These are phyloP conservation scores for Leishmania arabica DNA, from an alignment of 208 protist species.

Conservation along the genomic window DNA sequence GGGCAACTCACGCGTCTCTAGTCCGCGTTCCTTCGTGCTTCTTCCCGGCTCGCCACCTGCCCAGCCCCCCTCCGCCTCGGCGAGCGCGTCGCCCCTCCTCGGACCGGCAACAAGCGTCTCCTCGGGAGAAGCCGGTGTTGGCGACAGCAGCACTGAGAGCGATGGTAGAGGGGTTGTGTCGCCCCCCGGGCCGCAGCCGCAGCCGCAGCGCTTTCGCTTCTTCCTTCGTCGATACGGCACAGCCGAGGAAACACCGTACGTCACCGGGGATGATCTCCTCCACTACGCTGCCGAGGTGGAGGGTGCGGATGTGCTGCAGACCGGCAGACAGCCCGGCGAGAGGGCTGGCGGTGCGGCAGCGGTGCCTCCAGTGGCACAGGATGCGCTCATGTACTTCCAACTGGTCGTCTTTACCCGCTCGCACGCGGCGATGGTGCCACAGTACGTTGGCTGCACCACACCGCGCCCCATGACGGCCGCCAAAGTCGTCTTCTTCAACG, in stretches of 20 bases:
- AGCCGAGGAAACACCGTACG: constrained; percentile 32
- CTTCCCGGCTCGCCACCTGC: not conserved
- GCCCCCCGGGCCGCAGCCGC: not conserved
- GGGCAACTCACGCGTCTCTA: constrained; percentile 1
- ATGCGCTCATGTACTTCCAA: constrained; percentile 49
- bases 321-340: not conserved
- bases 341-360: not conserved
- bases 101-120: constrained; percentile 7
- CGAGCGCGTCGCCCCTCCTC: constrained; percentile 22
- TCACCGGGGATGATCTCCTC: constrained; percentile 44
- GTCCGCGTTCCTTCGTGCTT: not conserved
- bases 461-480: constrained; percentile 55
- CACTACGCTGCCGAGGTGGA: constrained; percentile 63
- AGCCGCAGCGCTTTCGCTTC: constrained; percentile 43
- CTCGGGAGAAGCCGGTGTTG: not conserved
- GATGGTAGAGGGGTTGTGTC: not conserved
- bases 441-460: constrained; percentile 76
- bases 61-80: not conserved
- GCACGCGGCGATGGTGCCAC: constrained; percentile 47
- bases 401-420: constrained; percentile 73
- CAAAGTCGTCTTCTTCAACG: constrained; percentile 72
- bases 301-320: constrained; percentile 33
- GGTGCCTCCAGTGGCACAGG: not conserved
- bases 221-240: constrained; percentile 42
- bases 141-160: not conserved